A percentile compares a stretch with the other conserved stretches of the same genome.
phyloP scores from a whole-genome alignment of 2,329 filamentous ascomycete species.

The Arthrobotrys musiformis region DNA sequence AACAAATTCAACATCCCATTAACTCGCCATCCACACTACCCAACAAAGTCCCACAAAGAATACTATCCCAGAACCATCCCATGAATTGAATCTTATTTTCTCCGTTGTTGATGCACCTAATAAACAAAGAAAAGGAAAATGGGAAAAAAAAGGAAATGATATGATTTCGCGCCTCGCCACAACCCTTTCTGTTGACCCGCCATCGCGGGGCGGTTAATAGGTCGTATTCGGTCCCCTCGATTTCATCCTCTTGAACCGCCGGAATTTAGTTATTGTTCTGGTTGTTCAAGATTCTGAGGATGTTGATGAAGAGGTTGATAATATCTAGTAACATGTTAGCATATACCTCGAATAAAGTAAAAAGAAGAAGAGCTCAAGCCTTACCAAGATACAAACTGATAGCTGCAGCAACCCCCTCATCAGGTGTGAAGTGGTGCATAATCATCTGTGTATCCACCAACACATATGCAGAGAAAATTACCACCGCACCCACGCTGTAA shows the following conservation, averaged over 20 bases:
- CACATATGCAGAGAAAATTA: slow-evolving; percentile 95
- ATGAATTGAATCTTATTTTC: not conserved
- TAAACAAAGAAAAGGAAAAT: not conserved
- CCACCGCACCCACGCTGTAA: slow-evolving; percentile 81
- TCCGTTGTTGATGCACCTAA: not conserved
- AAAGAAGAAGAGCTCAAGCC: not conserved
- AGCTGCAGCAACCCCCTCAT: slow-evolving; percentile 95
- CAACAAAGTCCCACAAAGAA: not conserved
- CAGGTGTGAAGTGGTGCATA: slow-evolving; percentile 94
- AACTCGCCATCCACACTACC: not conserved
- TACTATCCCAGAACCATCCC: not conserved
- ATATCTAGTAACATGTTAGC: slow-evolving; percentile 70
- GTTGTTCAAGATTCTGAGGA: slow-evolving; percentile 94
- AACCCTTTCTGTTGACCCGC: not conserved
- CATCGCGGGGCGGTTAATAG: not conserved
- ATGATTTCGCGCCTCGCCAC: not conserved
- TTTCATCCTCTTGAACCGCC: not conserved
- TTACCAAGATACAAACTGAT: slow-evolving; percentile 84
- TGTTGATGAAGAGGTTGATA: slow-evolving; percentile 96
- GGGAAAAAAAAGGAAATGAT: not conserved
- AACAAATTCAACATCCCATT: slow-evolving; percentile 2
- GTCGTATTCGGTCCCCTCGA: not conserved
- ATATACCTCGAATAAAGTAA: no score
- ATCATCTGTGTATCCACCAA: slow-evolving; percentile 96
- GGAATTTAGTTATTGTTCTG: slow-evolving; percentile 83